phyloP scores from a whole-genome alignment of 306 rosid genomes.

The Astragalus membranaceus region DNA sequence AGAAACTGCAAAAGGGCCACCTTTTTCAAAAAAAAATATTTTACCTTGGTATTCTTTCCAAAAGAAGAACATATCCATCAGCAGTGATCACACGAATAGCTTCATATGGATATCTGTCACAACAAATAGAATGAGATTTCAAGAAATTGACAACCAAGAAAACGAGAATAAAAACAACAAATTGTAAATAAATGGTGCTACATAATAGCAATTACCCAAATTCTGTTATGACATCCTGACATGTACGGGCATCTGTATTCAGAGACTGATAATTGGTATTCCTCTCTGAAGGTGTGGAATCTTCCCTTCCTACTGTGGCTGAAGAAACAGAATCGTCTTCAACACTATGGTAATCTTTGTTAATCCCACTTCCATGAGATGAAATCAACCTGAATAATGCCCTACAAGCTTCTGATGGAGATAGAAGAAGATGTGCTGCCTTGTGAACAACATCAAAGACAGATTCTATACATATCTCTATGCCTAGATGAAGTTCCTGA shows the following conservation, averaged over 20 bases:
- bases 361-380: conserved; percentile 18
- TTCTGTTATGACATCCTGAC: conserved; percentile 93
- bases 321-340: conserved; percentile 30
- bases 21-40: not conserved
- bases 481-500: conserved; percentile 89
- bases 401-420: conserved; percentile 58
- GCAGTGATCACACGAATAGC: conserved; percentile 76
- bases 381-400: conserved; percentile 32
- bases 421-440: conserved; percentile 67
- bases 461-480: conserved; percentile 75
- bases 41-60: conserved; percentile 96
- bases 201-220: conserved; percentile 55
- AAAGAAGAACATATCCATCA: conserved; percentile 87
- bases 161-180: not conserved
- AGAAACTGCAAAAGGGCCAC: not conserved
- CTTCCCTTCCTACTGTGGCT: conserved; percentile 45
- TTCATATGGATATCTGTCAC: conserved; percentile 79
- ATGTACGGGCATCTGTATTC: conserved; percentile 89
- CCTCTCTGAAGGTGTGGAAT: conserved; percentile 38
- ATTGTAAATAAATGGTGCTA: conserved; percentile 12
- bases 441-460: conserved; percentile 65
- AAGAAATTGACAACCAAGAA: not conserved
- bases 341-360: conserved; percentile 17
- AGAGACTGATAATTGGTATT: conserved; percentile 47
- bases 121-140: conserved; percentile 12